Conservation (phyloP, 2,329 filamentous ascomycete species). For the Aquanectria penicillioides region DNA sequence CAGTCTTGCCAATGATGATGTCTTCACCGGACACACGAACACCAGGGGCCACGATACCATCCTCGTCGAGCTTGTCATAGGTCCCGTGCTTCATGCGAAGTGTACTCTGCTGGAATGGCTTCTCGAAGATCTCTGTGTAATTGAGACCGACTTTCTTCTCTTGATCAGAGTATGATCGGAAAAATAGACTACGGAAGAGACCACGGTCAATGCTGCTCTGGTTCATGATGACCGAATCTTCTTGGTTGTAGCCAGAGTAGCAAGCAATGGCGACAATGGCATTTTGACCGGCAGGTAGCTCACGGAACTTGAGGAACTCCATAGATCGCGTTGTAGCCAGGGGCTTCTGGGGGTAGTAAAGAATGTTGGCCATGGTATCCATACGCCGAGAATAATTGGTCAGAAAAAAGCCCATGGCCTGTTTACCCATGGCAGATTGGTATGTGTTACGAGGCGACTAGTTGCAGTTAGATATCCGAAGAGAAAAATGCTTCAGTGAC, state of each 20-base stretch:
- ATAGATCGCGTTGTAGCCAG: constrained; percentile 95
- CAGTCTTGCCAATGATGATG: constrained; percentile 99
- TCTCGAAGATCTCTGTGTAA: constrained; percentile 94
- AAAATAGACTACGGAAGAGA: constrained; percentile 96
- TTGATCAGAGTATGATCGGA: constrained; percentile 95
- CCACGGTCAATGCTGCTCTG: constrained; percentile 98
- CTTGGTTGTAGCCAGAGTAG: constrained; percentile 99
- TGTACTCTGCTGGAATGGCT: constrained; percentile 88
- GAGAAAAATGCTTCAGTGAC: no score
- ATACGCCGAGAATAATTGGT: constrained; percentile 97
- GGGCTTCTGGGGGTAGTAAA: constrained; percentile 98
- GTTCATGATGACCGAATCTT: constrained; percentile 99
- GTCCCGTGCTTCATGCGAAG: constrained; percentile 93
- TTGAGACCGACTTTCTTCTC: constrained; percentile 97
- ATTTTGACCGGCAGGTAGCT: constrained; percentile 95
- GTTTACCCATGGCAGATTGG: constrained; percentile 99
- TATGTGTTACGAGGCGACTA: constrained; percentile 98
- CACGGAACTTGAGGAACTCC: constrained; percentile 98
- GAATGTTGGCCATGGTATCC: constrained; percentile 99
- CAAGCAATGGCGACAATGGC: constrained; percentile 97
- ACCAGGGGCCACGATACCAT: constrained; percentile 93
- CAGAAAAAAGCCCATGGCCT: constrained; percentile 99
- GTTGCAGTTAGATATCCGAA: constrained; percentile 18
- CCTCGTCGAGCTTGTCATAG: constrained; percentile 97
- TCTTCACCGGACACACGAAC: constrained; percentile 96